Evolutionary conservation across 2,329 filamentous ascomycete species (phyloP), one percentile per base, ranked within the genome.

Genomic region (Cladorrhinum sp.): DNA sequence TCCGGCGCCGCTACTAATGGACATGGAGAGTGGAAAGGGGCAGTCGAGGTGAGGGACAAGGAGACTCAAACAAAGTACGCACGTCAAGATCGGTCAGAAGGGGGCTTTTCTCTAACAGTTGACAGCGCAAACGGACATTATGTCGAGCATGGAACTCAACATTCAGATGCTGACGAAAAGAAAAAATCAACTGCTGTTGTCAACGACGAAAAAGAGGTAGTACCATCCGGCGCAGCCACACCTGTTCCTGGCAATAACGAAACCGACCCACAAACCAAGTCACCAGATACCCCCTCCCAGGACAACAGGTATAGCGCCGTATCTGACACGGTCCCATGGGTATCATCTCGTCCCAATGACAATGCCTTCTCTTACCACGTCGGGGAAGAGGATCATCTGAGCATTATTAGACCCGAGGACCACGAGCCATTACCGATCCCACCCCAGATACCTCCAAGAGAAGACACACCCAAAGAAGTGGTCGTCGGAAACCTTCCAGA

Each of bases 281-380:
- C 16, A 42, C 42, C 16, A 20, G 42, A 46, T 18, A 8, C 18
- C 42, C n/a, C 3, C 42, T 4, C 18, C 42, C 16, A 46, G 7
- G 42, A 46, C 42, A 21, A 18, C 42, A 46, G 42, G 16, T 46
- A 46, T 21, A 46, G 42, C 42, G 42, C 42, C 10, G 42, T 46
- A 20, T 46, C 42, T 8, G 42, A 46, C n/a, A 46, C 42, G 3
- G n/a, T 46, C 16, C 42, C 42, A 49, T 57, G 54, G 54, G 30
- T 26, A 9, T 48, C 54, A 3, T 57, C 54, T 21, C 54, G 54
- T n/a, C 39, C 39, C 5, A 57, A 57, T 49, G 54, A 23, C 5
- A 57, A 57, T 49, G 54, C 54, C 16, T 57, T 28, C 12, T 57
- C 54, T 3, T 57, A 57, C 20, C 42, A 57, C 23, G 42, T 36